A percentile compares a stretch with the other conserved stretches of the same genome.
Conservation (phyloP, 805 yeast species). For the Kockiozyma suomiensis region DNA sequence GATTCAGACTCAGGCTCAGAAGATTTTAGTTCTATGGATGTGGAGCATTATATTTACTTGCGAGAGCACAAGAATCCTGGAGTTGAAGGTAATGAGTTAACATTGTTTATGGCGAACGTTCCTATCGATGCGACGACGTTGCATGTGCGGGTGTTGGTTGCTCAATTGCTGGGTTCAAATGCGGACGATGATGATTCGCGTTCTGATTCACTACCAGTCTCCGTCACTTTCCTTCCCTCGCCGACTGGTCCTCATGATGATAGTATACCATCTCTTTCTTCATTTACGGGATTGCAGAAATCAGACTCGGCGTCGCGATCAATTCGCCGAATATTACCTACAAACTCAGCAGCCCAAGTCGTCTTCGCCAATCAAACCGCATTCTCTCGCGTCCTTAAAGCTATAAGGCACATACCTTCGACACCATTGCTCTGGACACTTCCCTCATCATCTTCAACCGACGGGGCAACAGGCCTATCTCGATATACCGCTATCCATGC, state of each 20-base stretch:
- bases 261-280: conserved; percentile 23
- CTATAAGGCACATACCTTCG: conserved; percentile 43
- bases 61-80: conserved; percentile 34
- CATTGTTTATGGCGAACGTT: conserved; percentile 34
- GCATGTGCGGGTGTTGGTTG: conserved; percentile 26
- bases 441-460: conserved; percentile 64
- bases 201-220: not conserved
- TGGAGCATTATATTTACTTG: conserved; percentile 35
- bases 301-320: conserved; percentile 1
- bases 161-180: not conserved
- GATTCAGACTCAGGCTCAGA: not conserved
- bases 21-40: not conserved
- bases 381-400: conserved; percentile 62
- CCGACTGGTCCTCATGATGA: conserved; percentile 41
- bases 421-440: conserved; percentile 70
- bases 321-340: conserved; percentile 35
- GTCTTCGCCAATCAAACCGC: conserved; percentile 45
- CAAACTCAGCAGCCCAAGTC: conserved; percentile 20
- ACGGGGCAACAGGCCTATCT: conserved; percentile 44
- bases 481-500: conserved; percentile 45
- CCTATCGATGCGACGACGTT: conserved; percentile 27
- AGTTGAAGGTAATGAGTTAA: not conserved
- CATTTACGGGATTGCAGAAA: conserved; percentile 3
- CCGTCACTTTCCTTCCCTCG: not conserved
- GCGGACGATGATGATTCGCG: not conserved